Percentiles rank a stretch among this genome's conserved stretches.
Conservation (phyloP, 2,329 filamentous ascomycete species). For the Dothidotthia symphoricarpi region DNA sequence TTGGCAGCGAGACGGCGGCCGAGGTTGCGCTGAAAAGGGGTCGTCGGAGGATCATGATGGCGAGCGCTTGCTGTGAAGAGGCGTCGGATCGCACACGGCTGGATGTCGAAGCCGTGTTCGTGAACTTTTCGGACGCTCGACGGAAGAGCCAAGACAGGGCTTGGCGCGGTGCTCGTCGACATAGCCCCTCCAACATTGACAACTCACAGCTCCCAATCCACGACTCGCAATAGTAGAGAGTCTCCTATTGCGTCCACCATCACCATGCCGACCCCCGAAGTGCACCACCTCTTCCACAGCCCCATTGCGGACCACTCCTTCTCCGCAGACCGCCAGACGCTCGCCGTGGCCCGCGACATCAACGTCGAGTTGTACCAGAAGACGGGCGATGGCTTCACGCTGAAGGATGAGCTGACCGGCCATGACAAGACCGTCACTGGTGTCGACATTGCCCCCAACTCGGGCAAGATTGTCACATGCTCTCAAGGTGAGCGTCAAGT, state of each 20-base stretch:
- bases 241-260: slow-evolving; percentile 68
- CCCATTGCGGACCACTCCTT: slow-evolving; percentile 98
- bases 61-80: slow-evolving; percentile 1
- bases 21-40: slow-evolving; percentile 29
- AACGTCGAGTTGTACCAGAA: slow-evolving; percentile 83
- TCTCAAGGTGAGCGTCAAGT: slow-evolving; percentile 69
- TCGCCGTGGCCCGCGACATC: slow-evolving; percentile 89
- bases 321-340: slow-evolving; percentile 81
- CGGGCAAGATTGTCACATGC: slow-evolving; percentile 93
- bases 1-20: slow-evolving; percentile 22
- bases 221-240: slow-evolving; percentile 76
- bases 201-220: not conserved
- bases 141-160: slow-evolving; percentile 29
- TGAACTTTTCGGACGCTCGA: slow-evolving; percentile 32
- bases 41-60: slow-evolving; percentile 39
- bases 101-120: slow-evolving; percentile 3
- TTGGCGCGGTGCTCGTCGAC: slow-evolving; percentile 3
- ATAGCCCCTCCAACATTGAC: slow-evolving; percentile 15
- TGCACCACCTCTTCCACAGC: slow-evolving; percentile 94
- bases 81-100: not conserved
- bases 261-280: slow-evolving; percentile 80
- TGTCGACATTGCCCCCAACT: slow-evolving; percentile 89
- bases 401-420: slow-evolving; percentile 90
- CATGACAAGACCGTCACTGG: slow-evolving; percentile 97
- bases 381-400: slow-evolving; percentile 70